Conservation (phyloP, 2,329 filamentous ascomycete genomes). For the Hymenoscyphus linearis region DNA sequence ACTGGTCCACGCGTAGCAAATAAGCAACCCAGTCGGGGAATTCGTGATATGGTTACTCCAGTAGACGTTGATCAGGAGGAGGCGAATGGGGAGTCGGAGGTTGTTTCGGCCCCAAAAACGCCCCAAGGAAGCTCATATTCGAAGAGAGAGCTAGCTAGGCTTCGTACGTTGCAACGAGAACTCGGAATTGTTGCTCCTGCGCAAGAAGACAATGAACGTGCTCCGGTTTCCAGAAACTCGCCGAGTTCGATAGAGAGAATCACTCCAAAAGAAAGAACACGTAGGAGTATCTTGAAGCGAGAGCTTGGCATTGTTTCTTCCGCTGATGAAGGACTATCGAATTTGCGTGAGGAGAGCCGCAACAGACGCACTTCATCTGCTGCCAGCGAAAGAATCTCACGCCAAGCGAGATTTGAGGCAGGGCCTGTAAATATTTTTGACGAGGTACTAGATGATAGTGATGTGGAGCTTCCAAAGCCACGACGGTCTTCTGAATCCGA, state of each 20-base stretch:
- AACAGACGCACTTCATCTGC: neutral
- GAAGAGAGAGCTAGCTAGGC: neutral
- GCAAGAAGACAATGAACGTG: neutral
- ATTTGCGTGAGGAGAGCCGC: neutral
- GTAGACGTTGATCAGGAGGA: neutral
- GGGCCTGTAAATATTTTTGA: neutral
- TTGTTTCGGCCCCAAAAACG: neutral
- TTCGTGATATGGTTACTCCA: neutral
- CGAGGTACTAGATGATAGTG: neutral
- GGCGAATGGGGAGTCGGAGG: neutral
- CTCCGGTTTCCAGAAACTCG: neutral
- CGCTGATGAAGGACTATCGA: too few species aligned
- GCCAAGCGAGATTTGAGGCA: neutral
- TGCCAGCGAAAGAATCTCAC: neutral
- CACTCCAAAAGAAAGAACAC: neutral
- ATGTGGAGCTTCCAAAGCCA: neutral
- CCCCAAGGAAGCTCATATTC: neutral
- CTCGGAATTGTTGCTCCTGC: neutral
- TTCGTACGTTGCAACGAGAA: neutral
- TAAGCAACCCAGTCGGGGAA: neutral
- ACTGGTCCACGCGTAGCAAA: neutral
- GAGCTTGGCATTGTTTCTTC: slow-evolving; percentile 1
- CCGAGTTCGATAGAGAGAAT: neutral
- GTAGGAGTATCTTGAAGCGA: neutral
- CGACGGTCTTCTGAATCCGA: neutral